Percentiles rank a stretch among this genome's conserved stretches.
Conservation (phyloP, 2,329 filamentous ascomycete species). For the Penicillium sp. region DNA sequence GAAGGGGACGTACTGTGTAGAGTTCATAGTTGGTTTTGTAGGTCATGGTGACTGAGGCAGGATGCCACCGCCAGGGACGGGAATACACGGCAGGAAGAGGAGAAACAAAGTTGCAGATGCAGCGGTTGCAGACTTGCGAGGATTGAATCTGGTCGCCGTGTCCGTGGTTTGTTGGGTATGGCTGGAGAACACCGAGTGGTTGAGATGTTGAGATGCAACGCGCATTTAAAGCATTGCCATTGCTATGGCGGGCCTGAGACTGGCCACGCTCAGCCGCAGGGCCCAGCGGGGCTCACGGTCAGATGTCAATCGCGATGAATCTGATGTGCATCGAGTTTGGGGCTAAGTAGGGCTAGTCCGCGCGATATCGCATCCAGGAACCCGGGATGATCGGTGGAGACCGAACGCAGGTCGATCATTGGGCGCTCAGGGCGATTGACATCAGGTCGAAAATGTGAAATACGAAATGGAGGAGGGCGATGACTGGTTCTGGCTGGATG, state of each 20-base stretch:
- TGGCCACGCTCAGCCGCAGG: conserved; percentile 21
- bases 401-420: conserved; percentile 8
- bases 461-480: no score
- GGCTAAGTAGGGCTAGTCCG: conserved; percentile 1
- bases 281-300: conserved; percentile 6
- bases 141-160: no score
- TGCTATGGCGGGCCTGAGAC: no score
- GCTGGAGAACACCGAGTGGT: conserved; percentile 5
- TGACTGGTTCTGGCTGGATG: no score
- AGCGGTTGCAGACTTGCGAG: no score
- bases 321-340: conserved; percentile 14
- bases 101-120: no score
- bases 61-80: not conserved
- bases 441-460: no score
- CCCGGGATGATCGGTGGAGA: conserved; percentile 5
- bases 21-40: conserved; percentile 43
- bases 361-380: conserved; percentile 12
- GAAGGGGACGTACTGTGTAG: conserved; percentile 32
- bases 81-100: not conserved
- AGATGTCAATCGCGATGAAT: conserved; percentile 9
- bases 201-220: conserved; percentile 20
- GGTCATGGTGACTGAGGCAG: conserved; percentile 22
- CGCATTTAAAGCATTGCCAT: conserved; percentile 15
- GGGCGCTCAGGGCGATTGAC: conserved; percentile 11
- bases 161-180: not conserved